phyloP scores from a whole-genome alignment of 164 flowering plant genomes.

The Tetrastigma voinierianum region DNA sequence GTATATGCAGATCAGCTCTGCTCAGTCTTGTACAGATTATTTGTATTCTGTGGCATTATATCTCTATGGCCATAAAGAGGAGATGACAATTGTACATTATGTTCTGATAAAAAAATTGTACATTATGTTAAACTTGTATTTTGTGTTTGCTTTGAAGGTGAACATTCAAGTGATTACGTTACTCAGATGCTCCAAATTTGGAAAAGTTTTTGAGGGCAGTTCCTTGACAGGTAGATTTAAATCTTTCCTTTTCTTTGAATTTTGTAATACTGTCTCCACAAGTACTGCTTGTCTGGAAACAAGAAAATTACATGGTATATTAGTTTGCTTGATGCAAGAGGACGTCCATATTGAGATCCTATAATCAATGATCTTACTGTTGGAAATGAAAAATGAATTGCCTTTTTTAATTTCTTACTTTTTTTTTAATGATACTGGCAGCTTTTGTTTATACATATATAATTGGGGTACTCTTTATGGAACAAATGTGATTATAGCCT shows the following conservation, averaged over 20 bases:
- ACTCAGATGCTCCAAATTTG: constrained; percentile 82
- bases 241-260: neutral
- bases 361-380: too few relatives aligned
- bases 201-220: constrained; percentile 91
- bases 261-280: neutral
- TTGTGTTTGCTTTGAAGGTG: constrained; percentile 46
- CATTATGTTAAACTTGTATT: neutral
- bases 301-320: neutral
- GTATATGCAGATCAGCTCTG: too few relatives aligned
- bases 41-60: too few relatives aligned
- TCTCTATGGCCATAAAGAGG: too few relatives aligned
- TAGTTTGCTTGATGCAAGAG: neutral
- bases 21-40: too few relatives aligned
- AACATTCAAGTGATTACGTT: constrained; percentile 77
- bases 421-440: neutral
- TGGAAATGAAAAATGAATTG: too few relatives aligned
- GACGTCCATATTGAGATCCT: too few relatives aligned
- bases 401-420: neutral
- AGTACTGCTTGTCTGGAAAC: neutral
- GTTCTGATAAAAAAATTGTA: neutral
- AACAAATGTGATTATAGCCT: neutral
- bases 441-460: neutral
- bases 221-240: constrained; percentile 76
- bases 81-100: neutral
- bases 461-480: neutral